These are phyloP conservation scores for Chaetomium cochliodes DNA, from an alignment of 495 filamentous ascomycete genomes.

Conservation along the genomic window DNA sequence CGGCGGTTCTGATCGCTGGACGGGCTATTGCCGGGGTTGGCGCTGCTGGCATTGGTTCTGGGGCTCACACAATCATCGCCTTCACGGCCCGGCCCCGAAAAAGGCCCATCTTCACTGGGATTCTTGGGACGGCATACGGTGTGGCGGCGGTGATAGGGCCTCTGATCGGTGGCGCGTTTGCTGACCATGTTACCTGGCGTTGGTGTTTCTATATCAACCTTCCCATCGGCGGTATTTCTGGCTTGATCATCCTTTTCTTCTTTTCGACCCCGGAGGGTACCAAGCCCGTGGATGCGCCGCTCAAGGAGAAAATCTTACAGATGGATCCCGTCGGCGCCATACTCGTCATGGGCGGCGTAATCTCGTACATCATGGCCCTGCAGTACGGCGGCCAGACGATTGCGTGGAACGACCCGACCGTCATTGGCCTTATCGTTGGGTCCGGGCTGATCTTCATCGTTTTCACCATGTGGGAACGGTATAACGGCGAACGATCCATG, in stretches of 20 bases:
- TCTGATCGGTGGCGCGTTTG: conserved; percentile 34
- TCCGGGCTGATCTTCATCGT: conserved; percentile 56
- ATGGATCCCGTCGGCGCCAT: conserved; percentile 66
- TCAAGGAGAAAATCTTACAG: conserved; percentile 44
- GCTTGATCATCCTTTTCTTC: conserved; percentile 56
- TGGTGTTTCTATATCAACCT: conserved; percentile 84
- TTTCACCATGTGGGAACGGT: conserved; percentile 51
- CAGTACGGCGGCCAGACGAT: conserved; percentile 76
- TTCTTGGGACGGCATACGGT: conserved; percentile 48
- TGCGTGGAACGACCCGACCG: conserved; percentile 58
- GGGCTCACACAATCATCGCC: conserved; percentile 46
- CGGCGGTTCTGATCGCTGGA: conserved; percentile 55
- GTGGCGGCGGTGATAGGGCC: conserved; percentile 45
- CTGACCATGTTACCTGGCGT: conserved; percentile 47
- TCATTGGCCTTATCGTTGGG: conserved; percentile 68
- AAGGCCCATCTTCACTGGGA: conserved; percentile 49
- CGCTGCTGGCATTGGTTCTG: conserved; percentile 45
- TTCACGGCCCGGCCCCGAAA: conserved; percentile 45
- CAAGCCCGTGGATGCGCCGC: conserved; percentile 26
- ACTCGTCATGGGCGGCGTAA: conserved; percentile 65
- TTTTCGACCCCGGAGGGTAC: conserved; percentile 26
- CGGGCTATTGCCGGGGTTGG: conserved; percentile 57
- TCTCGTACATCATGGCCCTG: conserved; percentile 70
- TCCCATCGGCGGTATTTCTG: conserved; percentile 64
- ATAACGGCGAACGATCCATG: conserved; percentile 44